These are phyloP conservation scores for Rhodofomes roseus DNA, from an alignment of 1,284 basidiomycete genomes.

Conservation along the genomic window DNA sequence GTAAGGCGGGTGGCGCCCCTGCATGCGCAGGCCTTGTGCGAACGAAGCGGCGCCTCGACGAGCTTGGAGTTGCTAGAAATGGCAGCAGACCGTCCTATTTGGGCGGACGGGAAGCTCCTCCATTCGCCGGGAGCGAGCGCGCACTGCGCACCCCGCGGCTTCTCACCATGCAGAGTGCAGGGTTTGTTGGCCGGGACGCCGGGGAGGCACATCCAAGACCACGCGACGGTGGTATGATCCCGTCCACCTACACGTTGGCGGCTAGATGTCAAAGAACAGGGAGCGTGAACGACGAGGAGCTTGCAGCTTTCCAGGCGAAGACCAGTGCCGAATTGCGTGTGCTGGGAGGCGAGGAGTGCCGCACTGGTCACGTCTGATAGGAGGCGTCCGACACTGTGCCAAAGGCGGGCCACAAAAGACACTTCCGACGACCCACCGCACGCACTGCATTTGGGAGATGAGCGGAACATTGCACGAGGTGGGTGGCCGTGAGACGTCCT, in stretches of 20 bases:
- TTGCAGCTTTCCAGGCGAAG: not conserved
- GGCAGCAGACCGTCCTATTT: not conserved
- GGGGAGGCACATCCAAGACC: not conserved
- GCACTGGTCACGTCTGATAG: not conserved
- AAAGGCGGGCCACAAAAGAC: not conserved
- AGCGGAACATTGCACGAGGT: constrained; percentile 4
- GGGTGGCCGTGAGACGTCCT: not conserved
- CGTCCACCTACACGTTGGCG: not conserved
- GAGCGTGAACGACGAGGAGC: not conserved
- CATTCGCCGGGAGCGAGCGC: not conserved
- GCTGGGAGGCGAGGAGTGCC: not conserved
- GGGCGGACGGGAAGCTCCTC: not conserved
- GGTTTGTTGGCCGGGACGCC: not conserved
- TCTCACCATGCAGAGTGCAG: not conserved
- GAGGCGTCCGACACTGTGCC: not conserved
- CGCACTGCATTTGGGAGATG: not conserved
- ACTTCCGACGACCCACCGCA: not conserved
- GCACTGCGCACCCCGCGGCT: not conserved
- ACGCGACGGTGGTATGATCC: not conserved
- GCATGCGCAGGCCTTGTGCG: not conserved
- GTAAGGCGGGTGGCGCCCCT: not conserved
- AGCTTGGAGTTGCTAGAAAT: not conserved
- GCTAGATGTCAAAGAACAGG: not conserved
- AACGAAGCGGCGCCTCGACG: not conserved
- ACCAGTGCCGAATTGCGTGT: not conserved